Evolutionary conservation across 208 protist species (phyloP), one percentile per base, ranked within the genome.

Genomic region (Acanthamoeba royreba): DNA sequence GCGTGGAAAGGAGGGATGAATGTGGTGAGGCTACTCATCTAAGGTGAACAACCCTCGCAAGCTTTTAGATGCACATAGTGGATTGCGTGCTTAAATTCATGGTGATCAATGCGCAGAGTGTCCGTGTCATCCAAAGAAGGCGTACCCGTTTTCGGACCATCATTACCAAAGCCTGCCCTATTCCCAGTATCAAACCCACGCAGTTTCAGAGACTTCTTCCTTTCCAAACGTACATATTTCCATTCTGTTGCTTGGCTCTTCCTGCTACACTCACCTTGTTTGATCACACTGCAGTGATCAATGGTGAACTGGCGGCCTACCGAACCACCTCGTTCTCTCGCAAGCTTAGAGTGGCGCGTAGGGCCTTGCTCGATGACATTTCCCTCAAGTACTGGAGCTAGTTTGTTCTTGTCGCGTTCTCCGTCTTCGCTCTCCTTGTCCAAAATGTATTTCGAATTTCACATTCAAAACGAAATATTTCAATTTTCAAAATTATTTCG

Each of bases 231-330:
- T 86, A 42, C n/a, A 42, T 43, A 22, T 52, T 25, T 52, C 8
- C 31, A 4, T 17, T 25, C 8, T 22, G 5, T 52, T 25, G 5
- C 15, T n/a, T 52, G 7, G 11, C 19, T 40, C n/a, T 40, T 8
- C 19, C 38, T 83, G 22, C 28, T 45, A 15, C 2, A n/a, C 38
- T n/a, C 33, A 45, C 66, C 15, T 52, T 55, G 46, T 52, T 33
- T n/a, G 35, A 5, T 2, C 19, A 31, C n/a, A 77, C 35, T 81
- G 46, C 74, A 86, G 74, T 90, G 83, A 90, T 90, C 46, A 90
- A 90, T 38, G 83, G n/a, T 7, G 83, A 90, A 49, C 52, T 90
- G 53, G 83, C 83, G 38, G 52, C 83, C 46, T 90, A 69, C 31
- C 15, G 83, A 31, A 90, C 83, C 22, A 35, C 38, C 4, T 47